Base-by-base conservation (phyloP, 1,284 basidiomycete species). In the Amylostereum chailletii region DNA sequence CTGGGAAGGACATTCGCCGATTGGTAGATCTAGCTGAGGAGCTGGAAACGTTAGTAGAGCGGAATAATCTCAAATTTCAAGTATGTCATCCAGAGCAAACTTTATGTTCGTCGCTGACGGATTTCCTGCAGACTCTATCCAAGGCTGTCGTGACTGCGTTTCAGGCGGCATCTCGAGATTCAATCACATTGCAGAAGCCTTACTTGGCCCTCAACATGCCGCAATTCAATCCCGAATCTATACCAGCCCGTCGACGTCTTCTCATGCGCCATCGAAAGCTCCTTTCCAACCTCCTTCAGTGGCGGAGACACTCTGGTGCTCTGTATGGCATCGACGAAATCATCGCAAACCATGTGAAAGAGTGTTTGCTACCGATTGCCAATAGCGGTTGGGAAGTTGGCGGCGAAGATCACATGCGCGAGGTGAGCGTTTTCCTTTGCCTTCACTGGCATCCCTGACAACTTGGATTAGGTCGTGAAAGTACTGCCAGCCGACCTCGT, bases 341-440 rank as follows among this genome's bases (percentile, higher is more conserved):
- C 42, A 73, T 82, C 10, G 73, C 68, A 11, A 72, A 71, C 51
- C 64, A 92, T 11, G 71, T 89, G 5, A 74, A 74, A n/a, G 68
- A 75, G 11, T 75, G 75, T 52, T 72, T 94, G 45, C 57, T 87
- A 43, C 80, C 80, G 1, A 72, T 90, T 19, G 79, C 92, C 4
- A 76, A 82, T 53, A 77, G 74, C 49, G 86, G 86, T 4, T 96
- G 94, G 94, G 87, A 91, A 34, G 86, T 90, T 33, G 93, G 94
- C 10, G 93, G 91, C 1, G 77, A 85, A 61, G 80, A 81, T 45
- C 69, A 82, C 52, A 74, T 81, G 52, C 68, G 68, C 45, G 81
- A 81, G 76, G 90, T 90, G 53, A 60, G 70, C 19, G 19, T 19
- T 19, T 19, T 19, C 19, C 19, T 19, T 1, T 19, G 19, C 19